phyloP scores from a whole-genome alignment of 139 green algal species.

The Deuterostichococcus epilithicus region DNA sequence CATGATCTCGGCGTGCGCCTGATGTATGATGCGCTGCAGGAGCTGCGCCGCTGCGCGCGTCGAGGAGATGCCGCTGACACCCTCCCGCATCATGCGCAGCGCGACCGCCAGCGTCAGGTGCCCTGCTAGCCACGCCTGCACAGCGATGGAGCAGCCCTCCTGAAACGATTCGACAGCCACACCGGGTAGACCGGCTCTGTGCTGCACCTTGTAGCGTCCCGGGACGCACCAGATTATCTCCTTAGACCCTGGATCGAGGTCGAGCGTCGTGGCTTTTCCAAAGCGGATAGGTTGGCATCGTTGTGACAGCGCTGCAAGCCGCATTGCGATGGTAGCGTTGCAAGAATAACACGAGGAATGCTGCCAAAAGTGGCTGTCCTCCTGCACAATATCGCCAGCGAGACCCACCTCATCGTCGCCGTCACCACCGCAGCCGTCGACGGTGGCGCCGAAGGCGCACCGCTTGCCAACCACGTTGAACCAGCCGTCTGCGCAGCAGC shows the following conservation, averaged over 20 bases:
- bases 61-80: not conserved
- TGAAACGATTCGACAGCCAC: too few species aligned
- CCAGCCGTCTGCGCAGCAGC: not conserved
- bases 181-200: too few species aligned
- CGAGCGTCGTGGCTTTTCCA: too few species aligned
- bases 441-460: not conserved
- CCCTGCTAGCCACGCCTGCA: not conserved
- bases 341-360: too few species aligned
- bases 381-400: not conserved
- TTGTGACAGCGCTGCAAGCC: too few species aligned
- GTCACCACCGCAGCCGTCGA: not conserved
- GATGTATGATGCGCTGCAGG: not conserved
- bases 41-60: not conserved
- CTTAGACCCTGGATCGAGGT: too few species aligned
- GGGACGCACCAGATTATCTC: too few species aligned
- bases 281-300: too few species aligned
- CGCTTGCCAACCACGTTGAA: not conserved
- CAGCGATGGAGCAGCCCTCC: too few species aligned
- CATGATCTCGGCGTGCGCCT: not conserved
- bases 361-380: too few species aligned
- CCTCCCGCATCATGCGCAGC: not conserved
- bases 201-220: too few species aligned
- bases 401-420: not conserved
- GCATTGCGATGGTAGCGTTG: too few species aligned
- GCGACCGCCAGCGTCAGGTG: not conserved